Conservation (phyloP, 2,329 filamentous ascomycete species). For the Mycosphaerella arachidis region DNA sequence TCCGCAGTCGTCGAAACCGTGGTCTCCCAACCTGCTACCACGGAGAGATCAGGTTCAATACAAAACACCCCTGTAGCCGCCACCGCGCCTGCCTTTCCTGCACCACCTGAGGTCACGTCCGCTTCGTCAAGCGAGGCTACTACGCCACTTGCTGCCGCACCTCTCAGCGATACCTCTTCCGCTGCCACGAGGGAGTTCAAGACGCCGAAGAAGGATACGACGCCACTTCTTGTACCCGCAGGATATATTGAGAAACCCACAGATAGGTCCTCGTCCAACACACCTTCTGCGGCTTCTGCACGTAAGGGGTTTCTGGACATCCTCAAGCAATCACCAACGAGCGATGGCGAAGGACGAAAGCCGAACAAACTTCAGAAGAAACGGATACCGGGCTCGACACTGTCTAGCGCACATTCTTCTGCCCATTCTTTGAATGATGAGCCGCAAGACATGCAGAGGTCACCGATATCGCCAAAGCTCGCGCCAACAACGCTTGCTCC, state of each 20-base stretch:
- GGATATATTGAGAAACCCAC: conserved; percentile 17
- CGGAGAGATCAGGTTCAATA: conserved; percentile 23
- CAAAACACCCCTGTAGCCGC: conserved; percentile 28
- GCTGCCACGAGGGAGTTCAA: conserved; percentile 27
- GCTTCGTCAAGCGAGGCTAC: conserved; percentile 39
- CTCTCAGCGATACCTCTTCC: conserved; percentile 29
- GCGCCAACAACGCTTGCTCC: background rate
- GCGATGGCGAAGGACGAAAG: conserved; percentile 52
- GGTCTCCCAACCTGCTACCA: conserved; percentile 20
- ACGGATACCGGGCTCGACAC: conserved; percentile 68
- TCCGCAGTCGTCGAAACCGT: conserved; percentile 11
- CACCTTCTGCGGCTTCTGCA: conserved; percentile 25
- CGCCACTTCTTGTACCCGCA: conserved; percentile 34
- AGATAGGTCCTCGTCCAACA: conserved; percentile 28
- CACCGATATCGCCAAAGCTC: conserved; percentile 23
- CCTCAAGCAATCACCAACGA: conserved; percentile 64
- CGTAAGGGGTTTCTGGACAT: conserved; percentile 54
- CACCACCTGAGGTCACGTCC: conserved; percentile 37
- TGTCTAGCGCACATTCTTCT: conserved; percentile 87
- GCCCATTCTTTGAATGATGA: conserved; percentile 57
- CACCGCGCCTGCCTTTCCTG: conserved; percentile 29
- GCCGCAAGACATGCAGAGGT: conserved; percentile 23
- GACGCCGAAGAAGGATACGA: conserved; percentile 33
- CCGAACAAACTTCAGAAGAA: conserved; percentile 93
- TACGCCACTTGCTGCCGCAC: conserved; percentile 29